Conservation (phyloP, 306 rosid genomes). For the Trichosanthes truncata region DNA sequence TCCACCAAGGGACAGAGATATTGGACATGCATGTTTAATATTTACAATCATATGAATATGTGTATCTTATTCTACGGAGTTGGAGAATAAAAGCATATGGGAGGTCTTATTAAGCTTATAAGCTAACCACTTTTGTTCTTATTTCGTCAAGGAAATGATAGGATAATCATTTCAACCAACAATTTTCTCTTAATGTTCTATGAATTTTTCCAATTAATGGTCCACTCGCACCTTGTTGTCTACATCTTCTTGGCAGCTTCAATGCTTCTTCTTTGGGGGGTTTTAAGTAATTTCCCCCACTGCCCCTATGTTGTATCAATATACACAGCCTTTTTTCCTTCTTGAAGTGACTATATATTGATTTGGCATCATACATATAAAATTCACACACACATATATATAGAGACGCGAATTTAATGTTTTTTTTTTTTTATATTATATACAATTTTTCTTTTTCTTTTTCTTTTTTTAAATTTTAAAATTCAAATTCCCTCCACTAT, state of each 20-base stretch:
- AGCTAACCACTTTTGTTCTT: neutral
- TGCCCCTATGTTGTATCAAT: neutral
- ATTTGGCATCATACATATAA: neutral
- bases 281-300: neutral
- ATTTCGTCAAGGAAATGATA: neutral
- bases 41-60: neutral
- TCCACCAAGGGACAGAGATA: neutral
- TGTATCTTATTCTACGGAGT: neutral
- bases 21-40: neutral
- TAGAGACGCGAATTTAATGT: too few relatives aligned
- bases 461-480: too few relatives aligned
- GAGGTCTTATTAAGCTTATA: neutral
- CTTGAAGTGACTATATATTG: neutral
- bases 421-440: too few relatives aligned
- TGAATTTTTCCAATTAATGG: neutral
- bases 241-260: slow-evolving; percentile 12
- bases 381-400: too few relatives aligned
- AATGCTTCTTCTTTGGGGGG: neutral
- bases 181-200: neutral
- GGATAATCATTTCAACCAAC: neutral
- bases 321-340: neutral
- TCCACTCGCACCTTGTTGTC: slow-evolving; percentile 9
- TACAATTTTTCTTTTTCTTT: too few relatives aligned
- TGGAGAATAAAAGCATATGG: neutral
- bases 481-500: too few relatives aligned